Evolutionary conservation across 306 rosid species (phyloP).

Genomic region (Castanopsis chinensis): DNA sequence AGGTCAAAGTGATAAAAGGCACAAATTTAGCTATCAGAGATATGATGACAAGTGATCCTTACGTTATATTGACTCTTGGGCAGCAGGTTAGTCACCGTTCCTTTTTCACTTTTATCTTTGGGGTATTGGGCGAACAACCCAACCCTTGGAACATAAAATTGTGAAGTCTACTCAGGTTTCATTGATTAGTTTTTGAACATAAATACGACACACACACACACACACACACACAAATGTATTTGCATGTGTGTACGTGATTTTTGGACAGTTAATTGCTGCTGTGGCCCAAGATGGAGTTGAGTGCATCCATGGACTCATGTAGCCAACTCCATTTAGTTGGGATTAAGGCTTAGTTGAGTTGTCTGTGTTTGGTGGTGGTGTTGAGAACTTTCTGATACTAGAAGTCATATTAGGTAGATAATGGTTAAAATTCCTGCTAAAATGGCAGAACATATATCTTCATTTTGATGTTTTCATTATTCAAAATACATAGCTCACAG

Average conservation of each 20-base stretch:
- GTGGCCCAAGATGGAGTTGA: background rate
- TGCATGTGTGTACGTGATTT: background rate
- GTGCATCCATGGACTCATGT: background rate
- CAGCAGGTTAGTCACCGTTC: slow-evolving; percentile 59
- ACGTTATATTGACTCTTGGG: slow-evolving; percentile 85
- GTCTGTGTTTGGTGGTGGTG: background rate
- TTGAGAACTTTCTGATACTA: background rate
- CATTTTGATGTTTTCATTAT: background rate
- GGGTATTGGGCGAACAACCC: background rate
- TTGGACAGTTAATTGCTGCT: background rate
- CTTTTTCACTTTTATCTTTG: slow-evolving; percentile 12
- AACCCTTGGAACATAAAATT: background rate
- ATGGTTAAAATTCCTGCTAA: background rate
- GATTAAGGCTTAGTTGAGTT: background rate
- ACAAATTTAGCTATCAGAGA: slow-evolving; percentile 89
- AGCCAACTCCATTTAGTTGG: background rate
- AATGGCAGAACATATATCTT: background rate
- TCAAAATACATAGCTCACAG: background rate
- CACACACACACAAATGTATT: background rate
- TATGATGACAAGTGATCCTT: slow-evolving; percentile 97
- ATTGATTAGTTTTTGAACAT: background rate
- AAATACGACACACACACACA: background rate
- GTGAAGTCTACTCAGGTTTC: background rate
- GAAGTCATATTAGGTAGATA: background rate
- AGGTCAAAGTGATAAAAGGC: slow-evolving; percentile 87